Base-by-base conservation (phyloP, 2,329 filamentous ascomycete species). In the Aspergillus eucalypticola region DNA sequence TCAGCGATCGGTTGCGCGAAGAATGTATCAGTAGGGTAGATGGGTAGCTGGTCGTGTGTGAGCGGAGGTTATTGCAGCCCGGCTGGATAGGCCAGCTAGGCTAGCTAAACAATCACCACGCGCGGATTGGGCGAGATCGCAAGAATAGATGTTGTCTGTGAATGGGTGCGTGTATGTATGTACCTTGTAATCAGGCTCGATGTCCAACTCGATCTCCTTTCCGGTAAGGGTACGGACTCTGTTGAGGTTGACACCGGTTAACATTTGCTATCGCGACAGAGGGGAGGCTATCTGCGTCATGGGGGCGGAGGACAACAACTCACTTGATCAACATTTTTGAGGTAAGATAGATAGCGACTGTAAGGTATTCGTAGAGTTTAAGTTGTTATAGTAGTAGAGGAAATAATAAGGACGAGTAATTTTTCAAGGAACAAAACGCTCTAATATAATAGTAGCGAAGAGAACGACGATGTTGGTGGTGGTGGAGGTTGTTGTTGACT, bases 191-290 rank as follows among this genome's bases (percentile, higher is more conserved):
- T 92, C 89, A 56, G 87, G 84, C 83, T 98, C 95, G 75, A 99
- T 96, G 75, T 98, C 93, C 71, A 99, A 88, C 84, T 98, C 94
- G 77, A 98, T 98, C 82, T 99, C 92, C 84, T 98, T 98, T 74
- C 95, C 95, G 66, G 95, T 98, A 66, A 99, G 88, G 64, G 95
- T 99, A 75, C 95, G 90, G 76, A 99, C 94, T 84, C 94, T 99
- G 70, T 27, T 2, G 46, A 44, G 13, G 13, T 56, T 54, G 54
- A 64, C 44, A 64, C 61, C 54, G 57, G 59, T 54, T 54, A 59
- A 59, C 49, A 60, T 41, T 60, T 67, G 50, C 53, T 46, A 11
- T 41, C 15, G 10, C 15, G 27, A 15, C 46, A n/a, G 13, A 39
- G 7, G 29, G 19, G 17, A n/a, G n/a, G 32, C 35, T n/a, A 25